These are phyloP conservation scores for Citropsis articulata DNA, from an alignment of 345 rosid species.

Conservation along the genomic window DNA sequence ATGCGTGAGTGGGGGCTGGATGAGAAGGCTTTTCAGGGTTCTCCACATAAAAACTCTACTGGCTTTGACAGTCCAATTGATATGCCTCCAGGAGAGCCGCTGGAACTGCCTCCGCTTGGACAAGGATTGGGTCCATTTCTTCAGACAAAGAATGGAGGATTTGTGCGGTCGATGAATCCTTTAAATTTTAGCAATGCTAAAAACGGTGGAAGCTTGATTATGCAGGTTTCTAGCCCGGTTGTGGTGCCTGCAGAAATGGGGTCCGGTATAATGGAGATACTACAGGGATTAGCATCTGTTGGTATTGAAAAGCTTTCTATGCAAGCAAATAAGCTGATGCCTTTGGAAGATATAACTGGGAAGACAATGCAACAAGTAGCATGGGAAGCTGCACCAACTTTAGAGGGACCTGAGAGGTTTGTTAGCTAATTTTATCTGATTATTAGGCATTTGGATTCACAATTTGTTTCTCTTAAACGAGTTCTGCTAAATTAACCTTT, in stretches of 20 bases:
- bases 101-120: conserved; percentile 70
- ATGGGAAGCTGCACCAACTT: conserved; percentile 63
- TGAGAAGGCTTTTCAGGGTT: conserved; percentile 66
- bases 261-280: conserved; percentile 64
- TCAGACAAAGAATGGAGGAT: conserved; percentile 80
- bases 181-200: conserved; percentile 59
- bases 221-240: conserved; percentile 95
- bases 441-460: neutral
- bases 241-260: conserved; percentile 99
- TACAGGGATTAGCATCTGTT: conserved; percentile 69
- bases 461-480: conserved; percentile 1
- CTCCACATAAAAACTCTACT: conserved; percentile 49
- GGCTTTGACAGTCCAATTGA: conserved; percentile 61
- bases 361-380: conserved; percentile 82
- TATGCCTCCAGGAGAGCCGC: conserved; percentile 50
- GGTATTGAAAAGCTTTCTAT: conserved; percentile 94
- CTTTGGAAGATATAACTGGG: conserved; percentile 88
- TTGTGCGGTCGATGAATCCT: conserved; percentile 81
- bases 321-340: conserved; percentile 93
- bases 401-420: conserved; percentile 62
- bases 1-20: conserved; percentile 94
- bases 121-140: conserved; percentile 85
- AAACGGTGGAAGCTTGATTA: conserved; percentile 71
- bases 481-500: conserved; percentile 1
- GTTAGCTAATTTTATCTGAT: conserved; percentile 12